Evolutionary conservation across 139 green algal genomes (phyloP).

Genomic region (Eudorina sp.): DNA sequence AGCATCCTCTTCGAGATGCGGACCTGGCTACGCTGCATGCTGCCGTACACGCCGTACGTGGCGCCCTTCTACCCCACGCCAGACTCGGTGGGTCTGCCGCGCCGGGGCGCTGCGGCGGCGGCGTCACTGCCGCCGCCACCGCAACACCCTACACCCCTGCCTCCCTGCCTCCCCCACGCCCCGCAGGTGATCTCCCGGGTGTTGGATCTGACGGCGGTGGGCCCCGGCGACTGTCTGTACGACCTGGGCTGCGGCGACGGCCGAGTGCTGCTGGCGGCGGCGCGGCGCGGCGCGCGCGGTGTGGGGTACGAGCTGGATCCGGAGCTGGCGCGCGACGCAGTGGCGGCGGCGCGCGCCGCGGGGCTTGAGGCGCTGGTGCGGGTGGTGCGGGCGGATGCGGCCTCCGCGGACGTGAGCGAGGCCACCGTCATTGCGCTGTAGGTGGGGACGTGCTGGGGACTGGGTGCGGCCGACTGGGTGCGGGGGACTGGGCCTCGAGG

Average conservation of each 20-base stretch:
- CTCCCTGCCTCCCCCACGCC: background rate
- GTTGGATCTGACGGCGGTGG: constrained; percentile 30
- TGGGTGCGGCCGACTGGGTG: no score
- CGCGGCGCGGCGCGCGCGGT: constrained; percentile 12
- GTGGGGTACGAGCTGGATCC: constrained; percentile 57
- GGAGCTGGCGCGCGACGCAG: constrained; percentile 30
- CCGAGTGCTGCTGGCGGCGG: constrained; percentile 50
- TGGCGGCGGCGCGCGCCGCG: background rate
- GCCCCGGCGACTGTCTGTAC: constrained; percentile 31
- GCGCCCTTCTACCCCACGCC: constrained; percentile 52
- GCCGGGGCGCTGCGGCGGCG: no score
- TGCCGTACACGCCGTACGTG: constrained; percentile 47
- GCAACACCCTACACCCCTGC: background rate
- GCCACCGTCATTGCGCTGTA: constrained; percentile 59
- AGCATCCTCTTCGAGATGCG: constrained; percentile 50
- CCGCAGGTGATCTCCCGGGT: constrained; percentile 41
- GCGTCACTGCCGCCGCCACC: background rate
- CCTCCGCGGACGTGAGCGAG: constrained; percentile 31
- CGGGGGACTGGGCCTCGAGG: no score
- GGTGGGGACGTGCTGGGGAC: no score
- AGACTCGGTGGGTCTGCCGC: background rate
- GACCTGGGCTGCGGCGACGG: constrained; percentile 57
- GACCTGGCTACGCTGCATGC: constrained; percentile 49
- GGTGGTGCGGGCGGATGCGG: constrained; percentile 48
- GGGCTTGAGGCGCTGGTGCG: background rate